These are phyloP conservation scores for Ormosia emarginata DNA, from an alignment of 306 rosid genomes.

Conservation along the genomic window DNA sequence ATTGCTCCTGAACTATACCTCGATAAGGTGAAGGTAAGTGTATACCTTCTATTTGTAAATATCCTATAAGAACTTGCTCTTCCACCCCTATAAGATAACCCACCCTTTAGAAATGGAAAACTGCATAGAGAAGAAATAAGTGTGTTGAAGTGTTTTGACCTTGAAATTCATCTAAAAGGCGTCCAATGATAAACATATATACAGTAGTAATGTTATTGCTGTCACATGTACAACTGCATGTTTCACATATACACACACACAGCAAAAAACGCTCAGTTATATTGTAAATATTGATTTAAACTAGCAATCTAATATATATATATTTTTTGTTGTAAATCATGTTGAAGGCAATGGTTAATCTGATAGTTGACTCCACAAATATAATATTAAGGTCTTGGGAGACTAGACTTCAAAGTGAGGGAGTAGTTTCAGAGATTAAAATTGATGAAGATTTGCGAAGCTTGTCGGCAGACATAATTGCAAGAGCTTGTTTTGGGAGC, in stretches of 20 bases:
- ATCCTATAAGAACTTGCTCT: background rate
- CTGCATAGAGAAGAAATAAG: background rate
- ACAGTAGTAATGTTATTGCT: background rate
- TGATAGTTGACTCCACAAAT: constrained; percentile 60
- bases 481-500: constrained; percentile 72
- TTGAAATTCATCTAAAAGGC: background rate
- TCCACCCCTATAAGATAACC: background rate
- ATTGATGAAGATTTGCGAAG: constrained; percentile 49
- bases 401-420: constrained; percentile 39
- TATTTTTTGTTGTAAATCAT: background rate
- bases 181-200: background rate
- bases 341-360: constrained; percentile 54
- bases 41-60: background rate
- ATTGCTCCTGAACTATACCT: constrained; percentile 45
- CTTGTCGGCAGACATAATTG: constrained; percentile 62
- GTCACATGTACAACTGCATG: background rate
- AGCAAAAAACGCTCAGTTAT: background rate
- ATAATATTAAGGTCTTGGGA: constrained; percentile 50
- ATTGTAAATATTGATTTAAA: background rate
- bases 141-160: background rate
- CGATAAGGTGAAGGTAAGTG: constrained; percentile 43
- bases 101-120: background rate
- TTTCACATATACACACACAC: background rate
- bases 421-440: constrained; percentile 39
- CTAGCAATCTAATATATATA: background rate